These are phyloP conservation scores for Irpex lacteus DNA, from an alignment of 1,284 basidiomycete genomes.

Conservation along the genomic window DNA sequence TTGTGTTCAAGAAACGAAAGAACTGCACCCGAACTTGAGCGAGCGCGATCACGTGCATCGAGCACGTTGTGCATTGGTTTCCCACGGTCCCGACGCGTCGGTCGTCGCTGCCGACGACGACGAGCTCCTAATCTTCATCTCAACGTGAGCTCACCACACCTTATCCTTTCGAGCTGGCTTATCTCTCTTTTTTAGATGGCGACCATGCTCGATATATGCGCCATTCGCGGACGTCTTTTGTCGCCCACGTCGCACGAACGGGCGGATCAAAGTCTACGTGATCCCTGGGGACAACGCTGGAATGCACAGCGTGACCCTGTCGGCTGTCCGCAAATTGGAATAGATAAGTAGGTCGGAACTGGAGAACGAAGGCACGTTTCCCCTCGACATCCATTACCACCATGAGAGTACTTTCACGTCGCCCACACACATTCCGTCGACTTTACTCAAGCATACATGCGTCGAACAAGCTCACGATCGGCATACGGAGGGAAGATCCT, in stretches of 20 bases:
- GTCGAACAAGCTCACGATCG: constrained; percentile 40
- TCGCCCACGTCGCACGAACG: not conserved
- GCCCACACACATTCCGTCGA: not conserved
- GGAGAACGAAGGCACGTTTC: not conserved
- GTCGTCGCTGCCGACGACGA: too few relatives aligned
- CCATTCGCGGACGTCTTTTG: not conserved
- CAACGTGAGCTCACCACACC: too few relatives aligned
- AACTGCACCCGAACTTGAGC: too few relatives aligned
- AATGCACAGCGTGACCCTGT: not conserved
- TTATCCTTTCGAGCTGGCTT: too few relatives aligned
- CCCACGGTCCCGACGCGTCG: too few relatives aligned
- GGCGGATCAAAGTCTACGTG: not conserved
- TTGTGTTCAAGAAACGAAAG: too few relatives aligned
- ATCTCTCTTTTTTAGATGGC: too few relatives aligned
- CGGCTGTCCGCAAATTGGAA: not conserved
- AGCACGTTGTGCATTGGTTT: too few relatives aligned
- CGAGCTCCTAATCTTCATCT: too few relatives aligned
- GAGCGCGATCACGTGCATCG: too few relatives aligned
- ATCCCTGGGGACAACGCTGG: too few relatives aligned
- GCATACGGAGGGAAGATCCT: constrained; percentile 79
- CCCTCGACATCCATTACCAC: not conserved
- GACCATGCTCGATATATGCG: too few relatives aligned
- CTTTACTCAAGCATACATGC: not conserved
- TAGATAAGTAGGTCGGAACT: not conserved
- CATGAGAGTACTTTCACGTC: not conserved